A percentile compares a stretch with the other conserved stretches of the same genome.
Evolutionary conservation across 2,329 filamentous ascomycete species (phyloP).

Genomic region (Colletotrichum lini): DNA sequence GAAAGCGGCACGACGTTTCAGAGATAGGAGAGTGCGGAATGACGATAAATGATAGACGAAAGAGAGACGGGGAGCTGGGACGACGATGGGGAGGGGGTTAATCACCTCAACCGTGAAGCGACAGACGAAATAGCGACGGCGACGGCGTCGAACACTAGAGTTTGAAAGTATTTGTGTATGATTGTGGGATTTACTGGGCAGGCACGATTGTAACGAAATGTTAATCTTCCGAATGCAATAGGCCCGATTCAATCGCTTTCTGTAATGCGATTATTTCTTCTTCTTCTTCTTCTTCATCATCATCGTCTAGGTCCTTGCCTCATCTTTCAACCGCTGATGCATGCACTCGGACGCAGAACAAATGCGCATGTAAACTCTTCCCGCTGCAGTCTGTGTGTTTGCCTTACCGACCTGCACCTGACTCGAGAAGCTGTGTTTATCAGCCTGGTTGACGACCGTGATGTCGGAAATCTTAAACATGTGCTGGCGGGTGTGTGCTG

Average conservation of each 20-base stretch:
- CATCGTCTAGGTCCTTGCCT: neutral
- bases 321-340: neutral
- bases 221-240: neutral
- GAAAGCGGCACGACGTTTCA: conserved; percentile 20
- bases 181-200: conserved; percentile 9
- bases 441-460: neutral
- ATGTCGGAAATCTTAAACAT: neutral
- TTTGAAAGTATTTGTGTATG: conserved; percentile 1
- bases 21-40: neutral
- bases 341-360: conserved; percentile 4
- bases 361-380: conserved; percentile 1
- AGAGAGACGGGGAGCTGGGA: conserved; percentile 2
- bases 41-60: neutral
- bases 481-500: neutral
- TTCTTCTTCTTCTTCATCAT: neutral
- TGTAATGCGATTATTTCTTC: neutral
- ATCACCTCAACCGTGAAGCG: conserved; percentile 1
- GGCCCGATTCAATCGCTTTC: neutral
- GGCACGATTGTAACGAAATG: conserved; percentile 25
- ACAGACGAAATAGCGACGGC: conserved; percentile 9
- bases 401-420: neutral
- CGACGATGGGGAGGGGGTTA: conserved; percentile 7
- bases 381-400: neutral
- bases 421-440: neutral
- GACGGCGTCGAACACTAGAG: neutral